Base-by-base conservation (phyloP, 2,329 filamentous ascomycete species). In the Zalaria obscura region DNA sequence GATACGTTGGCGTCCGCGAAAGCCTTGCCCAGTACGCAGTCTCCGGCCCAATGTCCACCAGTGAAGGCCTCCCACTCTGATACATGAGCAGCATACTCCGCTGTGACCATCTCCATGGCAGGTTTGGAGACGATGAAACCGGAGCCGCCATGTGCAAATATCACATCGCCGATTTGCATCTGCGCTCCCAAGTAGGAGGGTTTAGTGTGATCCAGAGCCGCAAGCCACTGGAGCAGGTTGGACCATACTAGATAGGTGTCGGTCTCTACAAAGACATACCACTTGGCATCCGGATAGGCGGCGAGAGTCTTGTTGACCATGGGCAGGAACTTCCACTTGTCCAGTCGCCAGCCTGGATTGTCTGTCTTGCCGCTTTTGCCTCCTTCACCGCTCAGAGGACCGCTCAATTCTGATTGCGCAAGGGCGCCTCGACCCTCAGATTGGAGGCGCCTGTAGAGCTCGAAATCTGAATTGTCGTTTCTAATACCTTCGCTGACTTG, bases 181-280 rank as follows among this genome's bases (percentile, higher is more conserved):
- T 59, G 60, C 0, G 56, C 57, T 27, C 65, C 65, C n/a, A 55
- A 54, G 44, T 67, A 67, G 45, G 63, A 57, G 2, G 59, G 55
- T 28, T 62, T 61, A 8, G 56, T 53, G 32, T 56, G 57, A 41
- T 67, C 60, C 6, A 66, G 52, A 7, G 57, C 48, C 34, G 49
- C 46, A 3, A 62, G 44, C 54, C 64, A 66, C 27, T 60, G 58
- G 26, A 67, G 47, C 4, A 63, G 40, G 11, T 68, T 71, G 28
- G 64, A 57, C 62, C 72, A 71, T 5, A 71, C 58, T 35, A 75
- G 55, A 46, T 71, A 75, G 0, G 72, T 75, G 50, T 77, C 73
- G 0, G 70, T 66, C 48, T 76, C 73, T 36, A 74, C 66, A 52
- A 77, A 76, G 39, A 75, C 58, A 46, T 68, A 77, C 74, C 74